Evolutionary conservation across 306 rosid species (phyloP), one percentile per base, ranked within the genome.

Genomic region (Vigna trinervia): DNA sequence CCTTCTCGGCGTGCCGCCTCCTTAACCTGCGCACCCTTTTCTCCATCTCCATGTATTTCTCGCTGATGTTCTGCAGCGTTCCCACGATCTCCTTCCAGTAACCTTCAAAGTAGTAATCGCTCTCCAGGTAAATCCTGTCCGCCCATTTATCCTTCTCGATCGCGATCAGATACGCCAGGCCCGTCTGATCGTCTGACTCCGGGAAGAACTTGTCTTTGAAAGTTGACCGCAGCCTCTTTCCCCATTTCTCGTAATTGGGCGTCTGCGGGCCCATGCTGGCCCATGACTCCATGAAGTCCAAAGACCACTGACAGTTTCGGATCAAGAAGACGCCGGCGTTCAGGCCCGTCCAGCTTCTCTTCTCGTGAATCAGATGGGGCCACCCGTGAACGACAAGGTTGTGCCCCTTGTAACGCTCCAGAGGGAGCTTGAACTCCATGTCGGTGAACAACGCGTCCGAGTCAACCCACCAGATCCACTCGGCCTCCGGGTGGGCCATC

Each of bases 391-490:
- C 89, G 12, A 95, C 52, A 1, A 95, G 89, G 84, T 89, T 89
- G 77, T 90, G 85, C 0, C 82, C 59, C 52, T 71, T 89, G 96
- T 92, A 92, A 12, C 91, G 84, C 1, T 84, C 75, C 1, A 95
- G 0, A 0, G 98, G 97, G 0, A 87, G 87, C 76, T 83, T 86
- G 86, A 92, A 95, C 4, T 92, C 97, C 93, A 95, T 89, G 85
- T 92, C 96, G 58, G 97, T 89, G 84, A 95, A 85, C 81, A 86
- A 15, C 5, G 97, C 97, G 87, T 92, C 97, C 47, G 97, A 92
- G 88, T 92, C 99, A 3, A 95, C 92, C 99, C 99, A 95, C 93
- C 92, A 95, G 87, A 95, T 90, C 97, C 97, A 95, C 85, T 95
- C 97, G 50, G 85, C 93, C 54, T 89, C 97, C 5, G 97, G 96